These are phyloP conservation scores for Echinosophora koreensis DNA, from an alignment of 306 rosid genomes.

Conservation along the genomic window DNA sequence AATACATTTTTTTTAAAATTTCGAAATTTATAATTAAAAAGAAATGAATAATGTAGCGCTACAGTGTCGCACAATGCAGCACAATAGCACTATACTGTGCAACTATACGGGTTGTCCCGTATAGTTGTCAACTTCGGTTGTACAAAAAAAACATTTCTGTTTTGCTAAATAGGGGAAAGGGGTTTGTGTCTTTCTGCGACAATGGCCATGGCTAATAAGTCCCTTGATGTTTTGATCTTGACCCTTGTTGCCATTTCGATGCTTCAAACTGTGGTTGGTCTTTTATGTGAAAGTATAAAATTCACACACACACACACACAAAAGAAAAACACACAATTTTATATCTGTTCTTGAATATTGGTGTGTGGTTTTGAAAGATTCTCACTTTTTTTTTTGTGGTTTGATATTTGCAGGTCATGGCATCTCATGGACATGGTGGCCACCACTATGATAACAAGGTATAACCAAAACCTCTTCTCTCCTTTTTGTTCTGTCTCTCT, in stretches of 20 bases:
- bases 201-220: conserved; percentile 71
- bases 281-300: conserved; percentile 9
- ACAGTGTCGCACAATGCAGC: no score
- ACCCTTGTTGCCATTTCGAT: conserved; percentile 70
- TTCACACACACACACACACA: not conserved
- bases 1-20: no score
- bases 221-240: conserved; percentile 56
- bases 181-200: conserved; percentile 43
- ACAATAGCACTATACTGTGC: no score
- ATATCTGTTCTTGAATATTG: not conserved
- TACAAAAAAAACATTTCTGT: no score
- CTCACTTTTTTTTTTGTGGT: not conserved
- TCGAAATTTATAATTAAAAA: no score
- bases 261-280: conserved; percentile 72
- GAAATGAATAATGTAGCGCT: no score
- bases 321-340: not conserved
- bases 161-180: conserved; percentile 25
- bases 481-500: not conserved
- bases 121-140: no score
- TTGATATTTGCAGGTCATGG: conserved; percentile 64
- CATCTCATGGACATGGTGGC: conserved; percentile 73
- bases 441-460: conserved; percentile 60
- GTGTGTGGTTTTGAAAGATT: conserved; percentile 2
- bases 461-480: conserved; percentile 11
- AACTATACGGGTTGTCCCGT: no score